These are phyloP conservation scores for Picea engelmannii DNA, from an alignment of 83 land plant genomes.

Conservation along the genomic window DNA sequence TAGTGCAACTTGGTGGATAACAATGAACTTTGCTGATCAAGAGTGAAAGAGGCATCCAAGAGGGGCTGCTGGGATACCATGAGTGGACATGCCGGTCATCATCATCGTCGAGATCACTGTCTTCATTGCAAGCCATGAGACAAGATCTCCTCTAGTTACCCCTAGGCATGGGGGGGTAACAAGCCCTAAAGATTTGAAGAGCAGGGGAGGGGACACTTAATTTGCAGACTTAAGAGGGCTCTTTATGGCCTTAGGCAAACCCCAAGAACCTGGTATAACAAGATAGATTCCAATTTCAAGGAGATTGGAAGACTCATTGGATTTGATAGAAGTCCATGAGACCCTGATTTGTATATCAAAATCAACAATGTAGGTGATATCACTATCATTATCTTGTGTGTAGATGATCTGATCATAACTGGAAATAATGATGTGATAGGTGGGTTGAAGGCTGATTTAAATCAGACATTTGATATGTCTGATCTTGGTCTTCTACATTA, in stretches of 20 bases:
- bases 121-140: no score
- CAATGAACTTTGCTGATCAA: no score
- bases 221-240: slow-evolving; percentile 24
- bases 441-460: slow-evolving; percentile 13
- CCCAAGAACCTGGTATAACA: slow-evolving; percentile 34
- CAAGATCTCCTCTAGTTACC: no score
- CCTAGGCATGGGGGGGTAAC: no score
- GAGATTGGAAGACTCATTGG: neutral
- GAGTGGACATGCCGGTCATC: no score
- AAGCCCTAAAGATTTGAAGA: no score
- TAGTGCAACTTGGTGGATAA: no score
- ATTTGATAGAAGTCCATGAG: slow-evolving; percentile 16
- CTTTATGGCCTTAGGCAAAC: slow-evolving; percentile 38
- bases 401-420: slow-evolving; percentile 22
- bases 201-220: slow-evolving; percentile 22
- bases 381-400: slow-evolving; percentile 8
- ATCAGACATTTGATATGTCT: slow-evolving; percentile 21
- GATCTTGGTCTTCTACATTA: slow-evolving; percentile 23
- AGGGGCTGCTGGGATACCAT: no score
- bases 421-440: slow-evolving; percentile 7
- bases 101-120: no score
- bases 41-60: no score
- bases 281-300: slow-evolving; percentile 21
- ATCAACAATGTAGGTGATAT: neutral
- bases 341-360: slow-evolving; percentile 18